Conservation (phyloP, 2,329 filamentous ascomycete species). For the Akanthomyces uredinophilus region DNA sequence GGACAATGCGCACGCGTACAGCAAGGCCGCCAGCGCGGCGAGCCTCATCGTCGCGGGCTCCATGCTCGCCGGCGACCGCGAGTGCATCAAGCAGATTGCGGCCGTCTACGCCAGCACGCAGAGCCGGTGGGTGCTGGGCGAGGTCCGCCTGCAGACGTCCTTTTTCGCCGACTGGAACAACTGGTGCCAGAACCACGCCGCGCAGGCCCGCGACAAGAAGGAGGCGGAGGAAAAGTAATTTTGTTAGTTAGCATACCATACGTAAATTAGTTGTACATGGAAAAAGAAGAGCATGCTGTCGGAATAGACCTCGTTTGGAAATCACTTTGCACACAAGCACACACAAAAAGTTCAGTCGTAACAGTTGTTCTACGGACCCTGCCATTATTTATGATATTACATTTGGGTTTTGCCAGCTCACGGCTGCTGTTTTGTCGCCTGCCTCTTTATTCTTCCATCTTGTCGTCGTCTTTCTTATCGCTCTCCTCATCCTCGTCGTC, state of each 20-base stretch:
- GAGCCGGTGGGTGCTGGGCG: constrained; percentile 50
- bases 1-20: constrained; percentile 64
- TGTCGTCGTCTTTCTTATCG: constrained; percentile 60
- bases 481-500: constrained; percentile 75
- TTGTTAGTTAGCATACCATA: too few relatives aligned
- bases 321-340: constrained; percentile 24
- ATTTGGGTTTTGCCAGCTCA: constrained; percentile 19
- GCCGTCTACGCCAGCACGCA: constrained; percentile 61
- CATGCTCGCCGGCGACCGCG: constrained; percentile 51
- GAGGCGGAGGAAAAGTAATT: neutral
- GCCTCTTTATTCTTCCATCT: constrained; percentile 76
- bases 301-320: neutral
- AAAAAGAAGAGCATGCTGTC: neutral
- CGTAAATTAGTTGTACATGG: neutral
- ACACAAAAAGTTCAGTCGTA: constrained; percentile 28
- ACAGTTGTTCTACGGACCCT: constrained; percentile 1
- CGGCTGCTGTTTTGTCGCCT: constrained; percentile 15
- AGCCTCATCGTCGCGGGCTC: constrained; percentile 63
- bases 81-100: constrained; percentile 49
- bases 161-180: constrained; percentile 72
- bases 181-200: constrained; percentile 56
- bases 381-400: constrained; percentile 31
- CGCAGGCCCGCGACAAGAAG: constrained; percentile 24
- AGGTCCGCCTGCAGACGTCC: constrained; percentile 54
- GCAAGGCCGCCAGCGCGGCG: constrained; percentile 67